Conservation (phyloP, 2,329 filamentous ascomycete species). For the Cladosporium colombiae region DNA sequence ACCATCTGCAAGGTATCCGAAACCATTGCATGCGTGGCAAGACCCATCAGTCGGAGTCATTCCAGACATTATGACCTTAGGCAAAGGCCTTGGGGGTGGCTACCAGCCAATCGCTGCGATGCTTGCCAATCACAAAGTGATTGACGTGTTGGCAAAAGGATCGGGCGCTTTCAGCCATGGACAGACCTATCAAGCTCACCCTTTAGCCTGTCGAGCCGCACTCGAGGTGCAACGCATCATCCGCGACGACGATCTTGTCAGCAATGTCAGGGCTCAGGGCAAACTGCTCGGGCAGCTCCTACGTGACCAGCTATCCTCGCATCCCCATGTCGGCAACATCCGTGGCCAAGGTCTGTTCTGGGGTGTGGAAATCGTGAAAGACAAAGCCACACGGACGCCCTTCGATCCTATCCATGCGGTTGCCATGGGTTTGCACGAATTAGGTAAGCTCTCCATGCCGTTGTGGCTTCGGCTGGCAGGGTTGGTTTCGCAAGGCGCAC, state of each 20-base stretch:
- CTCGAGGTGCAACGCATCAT: constrained; percentile 65
- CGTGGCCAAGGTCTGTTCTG: constrained; percentile 62
- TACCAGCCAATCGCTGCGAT: constrained; percentile 64
- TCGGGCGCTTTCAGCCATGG: constrained; percentile 58
- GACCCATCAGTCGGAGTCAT: constrained; percentile 52
- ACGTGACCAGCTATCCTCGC: constrained; percentile 43
- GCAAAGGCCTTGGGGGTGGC: constrained; percentile 66
- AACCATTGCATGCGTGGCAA: constrained; percentile 61
- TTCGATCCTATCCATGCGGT: constrained; percentile 51
- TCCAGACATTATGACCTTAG: constrained; percentile 67
- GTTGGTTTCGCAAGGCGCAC: neutral
- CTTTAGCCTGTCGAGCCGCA: constrained; percentile 61
- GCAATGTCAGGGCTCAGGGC: constrained; percentile 60
- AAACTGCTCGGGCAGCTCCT: constrained; percentile 49
- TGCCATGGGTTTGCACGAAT: constrained; percentile 53
- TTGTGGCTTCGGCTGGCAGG: neutral
- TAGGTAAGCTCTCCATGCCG: constrained; percentile 41
- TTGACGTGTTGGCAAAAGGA: constrained; percentile 48
- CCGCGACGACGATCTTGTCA: constrained; percentile 56
- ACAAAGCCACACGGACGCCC: constrained; percentile 56
- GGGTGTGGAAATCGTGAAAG: constrained; percentile 60
- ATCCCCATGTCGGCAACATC: constrained; percentile 60
- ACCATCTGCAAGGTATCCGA: constrained; percentile 31
- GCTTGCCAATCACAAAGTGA: constrained; percentile 55
- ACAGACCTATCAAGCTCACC: constrained; percentile 65